Evolutionary conservation across 106 monocot genomes (phyloP), one percentile per base, ranked within the genome.

Genomic region (Triglochin maritima): DNA sequence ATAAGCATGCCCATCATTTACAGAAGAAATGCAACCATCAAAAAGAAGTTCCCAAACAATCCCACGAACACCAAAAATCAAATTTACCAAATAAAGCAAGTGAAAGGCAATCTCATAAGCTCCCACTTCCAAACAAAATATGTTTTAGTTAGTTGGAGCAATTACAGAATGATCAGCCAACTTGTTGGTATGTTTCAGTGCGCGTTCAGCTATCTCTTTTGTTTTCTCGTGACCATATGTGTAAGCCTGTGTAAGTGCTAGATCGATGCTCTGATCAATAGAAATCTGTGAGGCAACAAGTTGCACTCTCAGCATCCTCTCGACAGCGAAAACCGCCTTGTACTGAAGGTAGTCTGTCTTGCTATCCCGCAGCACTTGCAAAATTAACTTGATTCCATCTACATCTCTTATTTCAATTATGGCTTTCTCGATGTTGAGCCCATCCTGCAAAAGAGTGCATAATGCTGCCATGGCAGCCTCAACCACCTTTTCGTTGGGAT

Each of bases 121-220:
- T 60, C 42, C 17, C 60, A 60, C 17, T 3, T 44, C 9, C 43
- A 60, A 29, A 43, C 3, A n/a, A 29, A 29, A 29, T 29, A 9
- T 47, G 44, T 47, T 43, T 46, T 63, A 46, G 47, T 4, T 11
- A 9, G 8, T 63, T 17, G 77, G 78, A 78, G 77, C 87, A 64
- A 90, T 83, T 5, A 78, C 85, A n/a, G 95, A 95, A 66, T 90
- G 90, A 45, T 79, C 87, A 3, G 95, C 90, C 66, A 95, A 69
- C 71, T 71, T 95, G 52, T 90, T 83, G 0, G 90, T 71, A 70
- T 88, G 87, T 66, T 86, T 85, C 54, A 96, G 57, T 56, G 95
- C 95, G 12, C 66, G 71, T 74, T 96, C 85, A 9, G 85, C 90
- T 41, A 84, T 80, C 68, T 89, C 89, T 65, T 77, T 84, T 44